phyloP scores from a whole-genome alignment of 257 asterid species.

The Fraxinus americana region DNA sequence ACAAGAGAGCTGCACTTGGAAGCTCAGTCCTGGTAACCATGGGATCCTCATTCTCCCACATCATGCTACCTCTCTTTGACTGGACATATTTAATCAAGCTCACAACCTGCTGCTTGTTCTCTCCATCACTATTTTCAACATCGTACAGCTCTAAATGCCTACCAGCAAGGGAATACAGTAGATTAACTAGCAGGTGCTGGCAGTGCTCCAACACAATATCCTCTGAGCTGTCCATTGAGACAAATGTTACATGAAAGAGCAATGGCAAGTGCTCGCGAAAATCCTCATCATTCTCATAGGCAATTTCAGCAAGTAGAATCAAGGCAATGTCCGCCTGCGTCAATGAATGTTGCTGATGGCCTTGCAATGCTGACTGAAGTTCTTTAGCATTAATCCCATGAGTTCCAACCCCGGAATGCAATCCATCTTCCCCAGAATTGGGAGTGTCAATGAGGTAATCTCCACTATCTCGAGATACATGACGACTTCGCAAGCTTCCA shows the following conservation, averaged over 20 bases:
- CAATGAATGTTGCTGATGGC: conserved; percentile 95
- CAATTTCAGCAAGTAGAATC: conserved; percentile 95
- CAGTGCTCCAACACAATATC: conserved; percentile 98
- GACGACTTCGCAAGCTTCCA: conserved; percentile 98
- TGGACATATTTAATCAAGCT: conserved; percentile 96
- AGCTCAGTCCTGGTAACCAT: conserved; percentile 84
- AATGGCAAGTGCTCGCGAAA: conserved; percentile 96
- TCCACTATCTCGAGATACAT: conserved; percentile 96
- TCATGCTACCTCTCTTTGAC: conserved; percentile 97
- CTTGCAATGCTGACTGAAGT: conserved; percentile 96
- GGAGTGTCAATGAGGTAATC: conserved; percentile 96
- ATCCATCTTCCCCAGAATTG: conserved; percentile 89
- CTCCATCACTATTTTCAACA: conserved; percentile 96
- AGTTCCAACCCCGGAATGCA: conserved; percentile 64
- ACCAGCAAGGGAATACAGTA: conserved; percentile 95
- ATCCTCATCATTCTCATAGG: conserved; percentile 98
- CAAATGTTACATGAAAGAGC: conserved; percentile 95
- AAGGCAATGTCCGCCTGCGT: conserved; percentile 96
- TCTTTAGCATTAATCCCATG: conserved; percentile 91
- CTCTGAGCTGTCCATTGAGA: conserved; percentile 99
- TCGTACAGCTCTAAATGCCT: conserved; percentile 95
- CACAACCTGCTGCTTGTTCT: conserved; percentile 95
- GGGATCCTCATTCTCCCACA: conserved; percentile 99
- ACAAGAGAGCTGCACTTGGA: conserved; percentile 94
- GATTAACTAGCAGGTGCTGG: conserved; percentile 94